Conservation (phyloP, 345 rosid species). For the Populus deltoides region DNA sequence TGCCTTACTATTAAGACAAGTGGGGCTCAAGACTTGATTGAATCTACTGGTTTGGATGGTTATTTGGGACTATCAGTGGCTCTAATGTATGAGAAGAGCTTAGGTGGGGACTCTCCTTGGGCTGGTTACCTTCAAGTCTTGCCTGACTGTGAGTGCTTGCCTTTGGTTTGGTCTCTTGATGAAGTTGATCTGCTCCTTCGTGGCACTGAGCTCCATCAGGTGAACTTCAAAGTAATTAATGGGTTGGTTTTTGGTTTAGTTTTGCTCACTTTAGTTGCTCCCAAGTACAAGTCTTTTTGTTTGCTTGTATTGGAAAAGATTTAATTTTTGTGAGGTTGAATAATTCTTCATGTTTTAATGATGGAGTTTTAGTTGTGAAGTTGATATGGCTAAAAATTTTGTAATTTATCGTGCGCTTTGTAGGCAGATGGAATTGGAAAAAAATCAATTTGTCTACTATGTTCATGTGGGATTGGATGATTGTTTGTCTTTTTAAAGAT, state of each 20-base stretch:
- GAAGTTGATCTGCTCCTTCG: conserved; percentile 61
- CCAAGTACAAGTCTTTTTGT: background rate
- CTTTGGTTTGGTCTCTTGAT: conserved; percentile 58
- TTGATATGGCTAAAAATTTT: too few species aligned
- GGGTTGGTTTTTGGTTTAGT: background rate
- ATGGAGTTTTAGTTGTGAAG: too few species aligned
- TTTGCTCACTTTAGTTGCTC: background rate
- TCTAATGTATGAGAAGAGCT: conserved; percentile 77
- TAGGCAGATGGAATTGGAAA: too few species aligned
- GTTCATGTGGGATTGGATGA: background rate
- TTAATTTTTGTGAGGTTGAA: too few species aligned
- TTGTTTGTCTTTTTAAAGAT: background rate
- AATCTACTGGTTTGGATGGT: conserved; percentile 60
- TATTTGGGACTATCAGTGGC: conserved; percentile 66
- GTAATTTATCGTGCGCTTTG: too few species aligned
- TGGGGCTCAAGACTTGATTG: conserved; percentile 54
- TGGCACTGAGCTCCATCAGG: conserved; percentile 91
- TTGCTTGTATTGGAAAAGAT: too few species aligned
- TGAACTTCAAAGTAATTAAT: conserved; percentile 11
- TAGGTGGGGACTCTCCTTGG: conserved; percentile 69
- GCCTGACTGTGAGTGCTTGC: conserved; percentile 58
- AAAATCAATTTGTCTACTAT: background rate
- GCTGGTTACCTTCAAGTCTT: conserved; percentile 70
- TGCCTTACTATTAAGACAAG: conserved; percentile 72
- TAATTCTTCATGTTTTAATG: too few species aligned